phyloP scores from a whole-genome alignment of 2,329 filamentous ascomycete genomes.

The Monosporascus sp. region DNA sequence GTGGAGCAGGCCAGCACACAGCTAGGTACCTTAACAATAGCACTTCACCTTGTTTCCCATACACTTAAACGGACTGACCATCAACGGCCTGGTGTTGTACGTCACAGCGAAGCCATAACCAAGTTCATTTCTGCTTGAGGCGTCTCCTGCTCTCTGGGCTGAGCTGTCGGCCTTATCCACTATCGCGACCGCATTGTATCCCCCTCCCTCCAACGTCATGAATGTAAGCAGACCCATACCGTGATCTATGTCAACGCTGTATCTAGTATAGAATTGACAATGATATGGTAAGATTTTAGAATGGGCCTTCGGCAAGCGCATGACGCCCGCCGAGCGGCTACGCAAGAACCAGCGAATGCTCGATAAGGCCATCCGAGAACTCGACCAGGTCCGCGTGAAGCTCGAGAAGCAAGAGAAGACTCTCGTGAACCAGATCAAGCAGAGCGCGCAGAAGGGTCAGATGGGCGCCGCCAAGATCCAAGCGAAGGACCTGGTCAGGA shows the following conservation, averaged over 20 bases:
- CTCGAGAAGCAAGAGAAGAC: slow-evolving; percentile 99
- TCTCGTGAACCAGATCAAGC: slow-evolving; percentile 91
- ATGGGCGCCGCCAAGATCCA: slow-evolving; percentile 99
- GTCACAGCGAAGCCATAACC: too few species aligned
- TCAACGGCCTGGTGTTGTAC: too few species aligned
- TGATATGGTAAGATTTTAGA: slow-evolving; percentile 68
- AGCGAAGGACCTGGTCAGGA: slow-evolving; percentile 92
- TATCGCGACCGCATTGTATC: background rate
- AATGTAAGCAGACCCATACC: background rate
- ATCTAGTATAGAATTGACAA: background rate
- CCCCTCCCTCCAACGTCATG: background rate
- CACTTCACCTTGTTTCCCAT: too few species aligned
- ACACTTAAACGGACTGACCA: too few species aligned
- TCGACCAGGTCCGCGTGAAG: slow-evolving; percentile 92
- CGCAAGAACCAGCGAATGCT: slow-evolving; percentile 94
- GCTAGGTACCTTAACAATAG: too few species aligned
- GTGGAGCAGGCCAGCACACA: too few species aligned
- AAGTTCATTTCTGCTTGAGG: background rate
- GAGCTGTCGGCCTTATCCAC: background rate
- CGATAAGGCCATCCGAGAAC: slow-evolving; percentile 93
- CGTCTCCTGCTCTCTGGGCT: background rate
- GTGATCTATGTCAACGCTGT: background rate
- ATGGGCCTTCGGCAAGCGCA: slow-evolving; percentile 99
- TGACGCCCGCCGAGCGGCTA: slow-evolving; percentile 89
- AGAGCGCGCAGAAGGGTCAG: slow-evolving; percentile 95